Base-by-base conservation (phyloP, 139 green algal species). In the Coccomyxa sp. region DNA sequence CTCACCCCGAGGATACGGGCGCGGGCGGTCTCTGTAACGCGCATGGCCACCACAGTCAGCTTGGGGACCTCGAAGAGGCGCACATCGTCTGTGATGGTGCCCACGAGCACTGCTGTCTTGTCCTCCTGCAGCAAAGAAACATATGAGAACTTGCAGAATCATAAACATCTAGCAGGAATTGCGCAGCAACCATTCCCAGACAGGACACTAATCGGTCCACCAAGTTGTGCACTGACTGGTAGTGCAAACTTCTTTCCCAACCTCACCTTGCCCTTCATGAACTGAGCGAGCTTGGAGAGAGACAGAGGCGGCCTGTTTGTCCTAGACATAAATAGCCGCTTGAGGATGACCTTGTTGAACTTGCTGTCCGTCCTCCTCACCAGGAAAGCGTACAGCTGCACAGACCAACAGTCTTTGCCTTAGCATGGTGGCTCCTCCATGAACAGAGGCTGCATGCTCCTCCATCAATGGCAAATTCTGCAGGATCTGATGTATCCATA, bases 271-370 rank as follows among this genome's bases (percentile, higher is more conserved):
- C 90, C 92, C 78, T 93, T 90, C 94, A 98, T 98, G 92, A 96
- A 98, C 63, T 92, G 91, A 67, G 88, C 87, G 30, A 99, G 90
- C 89, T 95, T 96, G 85, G 95, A 99, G 77, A 99, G 89, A 17
- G 95, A 98, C 76, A 99, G 81, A 23, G 97, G 97, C 38, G 97
- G 93, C 66, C 93, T 89, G 95, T 99, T 99, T 75, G 85, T 98
- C 87, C 93, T 95, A 86, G 91, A 97, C 94, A 98, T 97, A 83
- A 98, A 98, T 88, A 99, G 85, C 57, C 97, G 88, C 91, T 98
- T 98, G 31, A 99, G 91, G 58, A 99, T 92, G n/a, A 98, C 94
- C 89, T 96, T 92, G 93, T 99, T 99, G 93, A 99, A 99, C 67
- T 96, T 93, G 90, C 86, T 92, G 16, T 98, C 95, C 71, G 96